Base-by-base conservation (phyloP, 2,329 filamentous ascomycete genomes). In the Hymenoscyphus infarciens region DNA sequence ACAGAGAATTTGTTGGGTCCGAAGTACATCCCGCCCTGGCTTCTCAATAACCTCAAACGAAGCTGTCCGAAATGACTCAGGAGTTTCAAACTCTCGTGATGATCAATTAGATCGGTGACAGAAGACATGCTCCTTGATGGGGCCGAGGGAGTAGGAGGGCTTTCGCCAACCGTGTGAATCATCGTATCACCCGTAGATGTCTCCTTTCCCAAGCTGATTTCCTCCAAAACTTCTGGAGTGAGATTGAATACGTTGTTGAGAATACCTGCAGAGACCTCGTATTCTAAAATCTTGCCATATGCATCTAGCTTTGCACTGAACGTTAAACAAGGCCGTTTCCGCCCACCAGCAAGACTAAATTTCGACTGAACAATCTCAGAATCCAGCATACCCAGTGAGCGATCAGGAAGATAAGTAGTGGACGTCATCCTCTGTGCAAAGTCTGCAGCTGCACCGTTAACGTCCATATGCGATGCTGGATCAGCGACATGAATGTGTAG, bases 401-500 rank as follows among this genome's bases (percentile, higher is more conserved):
- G 81, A 1, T 85, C 85, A 3, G 83, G 78, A 19, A 87, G 77
- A 66, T 88, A 89, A 54, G 82, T 78, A n/a, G 82, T 86, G 68
- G 85, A 77, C 1, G 82, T 79, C 35, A 87, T 79, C 64, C 85
- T 78, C 63, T 87, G 81, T 55, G 90, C 86, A 70, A 85, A 84
- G 64, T 82, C 79, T 38, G 83, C 82, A 7, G 91, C 74, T 8
- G 79, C 76, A 42, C 86, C 84, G 25, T 84, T 78, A 19, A 84
- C 83, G 22, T 77, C 70, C 66, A 95, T 85, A 63, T 84, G 83
- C 5, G 91, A 90, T 2, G 88, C 88, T 8, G 90, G 90, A 70
- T 95, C 91, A 15, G 91, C 91, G 52, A 90, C 83, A 73, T 95
- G 91, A 35, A 92, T 76, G 71, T 92, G 90, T 33, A 94, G 78